These are phyloP conservation scores for Erysimum cheiri DNA, from an alignment of 441 rosid species.

Conservation along the genomic window DNA sequence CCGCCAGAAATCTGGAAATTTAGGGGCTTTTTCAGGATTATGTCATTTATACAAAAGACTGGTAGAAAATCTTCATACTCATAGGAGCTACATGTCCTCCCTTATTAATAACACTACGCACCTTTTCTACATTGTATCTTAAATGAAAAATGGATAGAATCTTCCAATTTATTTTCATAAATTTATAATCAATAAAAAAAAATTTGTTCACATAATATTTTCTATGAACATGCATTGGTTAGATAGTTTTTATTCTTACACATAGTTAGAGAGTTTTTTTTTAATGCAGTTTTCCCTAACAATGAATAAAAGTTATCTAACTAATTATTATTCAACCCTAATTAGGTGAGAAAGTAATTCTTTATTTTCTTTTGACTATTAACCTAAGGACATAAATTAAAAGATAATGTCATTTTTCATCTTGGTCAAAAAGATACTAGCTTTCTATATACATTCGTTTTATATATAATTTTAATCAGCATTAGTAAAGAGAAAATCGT, in stretches of 20 bases:
- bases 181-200: not conserved
- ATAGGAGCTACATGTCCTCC: slow-evolving; percentile 59
- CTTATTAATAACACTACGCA: slow-evolving; percentile 70
- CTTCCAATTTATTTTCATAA: not conserved
- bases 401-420: not conserved
- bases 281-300: not conserved
- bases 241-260: no score
- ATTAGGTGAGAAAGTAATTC: not conserved
- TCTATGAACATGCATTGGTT: no score
- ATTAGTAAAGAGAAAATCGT: not conserved
- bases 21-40: not conserved
- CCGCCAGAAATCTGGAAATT: not conserved
- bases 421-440: no score
- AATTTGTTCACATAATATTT: not conserved
- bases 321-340: not conserved
- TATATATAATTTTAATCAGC: not conserved
- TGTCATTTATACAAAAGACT: not conserved
- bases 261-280: no score
- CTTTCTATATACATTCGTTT: not conserved
- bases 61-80: slow-evolving; percentile 51
- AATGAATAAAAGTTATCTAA: not conserved
- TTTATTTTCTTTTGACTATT: not conserved
- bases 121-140: slow-evolving; percentile 67
- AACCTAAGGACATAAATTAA: not conserved
- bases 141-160: not conserved